Conservation (phyloP, 495 filamentous ascomycete genomes). For the Massariosphaeria phaeospora region DNA sequence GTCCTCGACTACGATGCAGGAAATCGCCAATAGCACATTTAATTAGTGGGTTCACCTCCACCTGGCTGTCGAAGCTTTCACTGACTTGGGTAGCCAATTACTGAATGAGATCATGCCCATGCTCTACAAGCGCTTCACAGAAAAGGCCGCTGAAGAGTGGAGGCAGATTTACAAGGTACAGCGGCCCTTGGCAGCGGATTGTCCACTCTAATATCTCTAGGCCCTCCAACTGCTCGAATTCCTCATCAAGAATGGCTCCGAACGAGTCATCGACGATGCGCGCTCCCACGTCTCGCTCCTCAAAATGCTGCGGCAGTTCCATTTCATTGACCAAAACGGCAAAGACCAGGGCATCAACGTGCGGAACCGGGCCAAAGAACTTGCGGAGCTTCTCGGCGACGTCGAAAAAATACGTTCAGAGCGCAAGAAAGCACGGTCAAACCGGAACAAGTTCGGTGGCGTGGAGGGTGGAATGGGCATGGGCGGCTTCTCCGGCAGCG, state of each 20-base stretch:
- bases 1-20: slow-evolving; percentile 80
- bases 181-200: neutral
- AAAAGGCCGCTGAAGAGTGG: slow-evolving; percentile 98
- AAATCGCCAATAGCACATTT: slow-evolving; percentile 96
- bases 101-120: slow-evolving; percentile 99
- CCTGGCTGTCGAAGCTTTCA: neutral
- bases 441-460: slow-evolving; percentile 89
- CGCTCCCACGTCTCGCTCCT: slow-evolving; percentile 88
- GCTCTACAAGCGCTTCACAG: slow-evolving; percentile 99
- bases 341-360: slow-evolving; percentile 99
- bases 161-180: slow-evolving; percentile 93
- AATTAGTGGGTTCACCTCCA: slow-evolving; percentile 71
- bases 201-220: slow-evolving; percentile 38
- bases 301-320: slow-evolving; percentile 98
- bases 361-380: slow-evolving; percentile 89
- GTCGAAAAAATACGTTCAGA: slow-evolving; percentile 90
- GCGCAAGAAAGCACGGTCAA: slow-evolving; percentile 85
- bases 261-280: slow-evolving; percentile 96
- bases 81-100: slow-evolving; percentile 61
- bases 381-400: slow-evolving; percentile 87
- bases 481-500: slow-evolving; percentile 52
- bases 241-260: slow-evolving; percentile 95
- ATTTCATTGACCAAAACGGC: slow-evolving; percentile 92
- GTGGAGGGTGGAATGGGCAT: slow-evolving; percentile 73
- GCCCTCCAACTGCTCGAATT: slow-evolving; percentile 94